Conservation (phyloP, 164 flowering plant genomes). For the Liriodendron chinense region DNA sequence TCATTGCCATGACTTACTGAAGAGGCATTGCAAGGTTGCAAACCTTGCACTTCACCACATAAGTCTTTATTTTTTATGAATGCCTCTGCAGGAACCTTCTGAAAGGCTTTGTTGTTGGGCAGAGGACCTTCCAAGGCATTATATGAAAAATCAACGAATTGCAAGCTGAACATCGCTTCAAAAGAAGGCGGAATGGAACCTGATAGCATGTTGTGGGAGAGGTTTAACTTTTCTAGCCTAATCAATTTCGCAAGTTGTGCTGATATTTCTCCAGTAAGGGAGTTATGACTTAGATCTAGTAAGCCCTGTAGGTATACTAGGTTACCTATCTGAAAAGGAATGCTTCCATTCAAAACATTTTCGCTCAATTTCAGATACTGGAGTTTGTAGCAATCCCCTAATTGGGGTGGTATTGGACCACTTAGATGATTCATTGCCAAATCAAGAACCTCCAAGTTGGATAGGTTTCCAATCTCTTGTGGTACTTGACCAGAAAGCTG, state of each 20-base stretch:
- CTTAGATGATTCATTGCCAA: not conserved
- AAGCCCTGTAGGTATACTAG: not conserved
- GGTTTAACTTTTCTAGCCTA: constrained; percentile 4
- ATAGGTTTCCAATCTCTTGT: not conserved
- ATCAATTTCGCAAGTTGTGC: not conserved
- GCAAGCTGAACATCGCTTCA: not conserved
- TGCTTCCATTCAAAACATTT: constrained; percentile 4
- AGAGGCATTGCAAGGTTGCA: constrained; percentile 7
- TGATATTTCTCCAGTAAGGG: not conserved
- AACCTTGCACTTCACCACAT: constrained; percentile 5
- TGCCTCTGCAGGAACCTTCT: not conserved
- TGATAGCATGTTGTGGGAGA: constrained; percentile 2
- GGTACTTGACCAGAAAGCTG: not conserved
- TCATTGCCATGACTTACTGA: constrained; percentile 33
- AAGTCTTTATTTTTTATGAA: not conserved
- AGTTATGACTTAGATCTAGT: constrained; percentile 8
- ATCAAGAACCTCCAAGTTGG: not conserved
- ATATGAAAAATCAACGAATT: not conserved
- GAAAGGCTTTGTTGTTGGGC: not conserved
- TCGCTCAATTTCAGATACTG: not conserved
- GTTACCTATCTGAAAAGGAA: constrained; percentile 3
- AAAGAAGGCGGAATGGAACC: constrained; percentile 3
- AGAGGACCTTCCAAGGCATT: not conserved
- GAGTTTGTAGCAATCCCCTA: constrained; percentile 1
- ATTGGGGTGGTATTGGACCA: not conserved